A percentile compares a stretch with the other conserved stretches of the same genome.
Evolutionary conservation across 768 basidiomycete genomes (phyloP).

Genomic region (Tulasnella sp.): DNA sequence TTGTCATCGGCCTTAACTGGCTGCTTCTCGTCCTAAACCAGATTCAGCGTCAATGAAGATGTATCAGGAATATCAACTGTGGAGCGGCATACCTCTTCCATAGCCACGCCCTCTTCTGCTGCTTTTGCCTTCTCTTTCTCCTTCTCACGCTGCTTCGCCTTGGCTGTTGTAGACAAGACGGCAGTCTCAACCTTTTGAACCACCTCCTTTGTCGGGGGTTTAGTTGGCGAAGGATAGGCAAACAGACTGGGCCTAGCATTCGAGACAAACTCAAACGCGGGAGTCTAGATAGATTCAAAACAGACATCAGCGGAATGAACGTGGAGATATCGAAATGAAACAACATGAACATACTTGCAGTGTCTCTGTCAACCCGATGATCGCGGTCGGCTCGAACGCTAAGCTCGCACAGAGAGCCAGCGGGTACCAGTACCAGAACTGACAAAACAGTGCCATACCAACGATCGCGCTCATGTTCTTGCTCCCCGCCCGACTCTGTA

Average conservation of each 20-base stretch:
- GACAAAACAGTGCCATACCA: constrained; percentile 96
- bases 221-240: constrained; percentile 78
- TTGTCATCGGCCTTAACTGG: constrained; percentile 45
- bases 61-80: not conserved
- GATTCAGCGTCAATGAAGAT: not conserved
- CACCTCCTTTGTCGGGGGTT: constrained; percentile 87
- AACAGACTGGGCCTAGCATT: constrained; percentile 86
- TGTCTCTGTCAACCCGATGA: constrained; percentile 82
- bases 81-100: constrained; percentile 59
- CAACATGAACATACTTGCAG: constrained; percentile 49
- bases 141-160: constrained; percentile 91
- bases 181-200: constrained; percentile 88
- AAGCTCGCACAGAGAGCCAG: constrained; percentile 86
- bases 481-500: constrained; percentile 88
- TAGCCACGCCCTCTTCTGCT: constrained; percentile 64
- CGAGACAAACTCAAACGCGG: constrained; percentile 83
- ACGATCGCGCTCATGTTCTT: constrained; percentile 90
- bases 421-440: constrained; percentile 99
- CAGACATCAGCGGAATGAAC: constrained; percentile 6
- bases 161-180: constrained; percentile 93
- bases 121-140: constrained; percentile 58
- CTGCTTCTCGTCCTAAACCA: constrained; percentile 41
- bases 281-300: constrained; percentile 43
- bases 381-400: constrained; percentile 89
- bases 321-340: not conserved